Evolutionary conservation across 1,284 basidiomycete genomes (phyloP), one percentile per base, ranked within the genome.

Genomic region (Rhodotorula sp.): DNA sequence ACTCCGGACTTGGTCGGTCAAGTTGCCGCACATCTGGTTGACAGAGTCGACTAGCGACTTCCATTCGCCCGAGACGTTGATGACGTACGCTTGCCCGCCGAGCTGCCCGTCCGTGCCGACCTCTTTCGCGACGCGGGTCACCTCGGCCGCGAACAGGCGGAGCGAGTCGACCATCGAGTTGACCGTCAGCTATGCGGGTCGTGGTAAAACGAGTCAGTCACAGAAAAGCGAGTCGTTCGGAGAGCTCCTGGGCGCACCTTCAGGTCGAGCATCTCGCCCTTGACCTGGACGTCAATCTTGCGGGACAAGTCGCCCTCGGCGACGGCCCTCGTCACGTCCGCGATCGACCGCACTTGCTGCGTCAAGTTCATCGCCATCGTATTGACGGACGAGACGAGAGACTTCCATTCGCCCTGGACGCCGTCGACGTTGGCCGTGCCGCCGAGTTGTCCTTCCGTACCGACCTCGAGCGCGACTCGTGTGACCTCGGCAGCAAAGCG

Each of bases 271-370:
- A 99, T 97, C 82, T 99, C 97, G 54, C 97, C 95, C 57, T 90
- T 88, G 2, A 95, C 95, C 79, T 97, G 91, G 77, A 99, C 95
- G 68, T 95, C 93, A 77, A 99, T 98, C 80, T 97, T 94, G 80
- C 95, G 92, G 49, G 89, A 91, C 74, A 99, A 84, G 83, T 99
- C 97, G 61, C 97, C 97, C 71, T 90, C 84, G 1, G 97, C 95
- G 79, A 99, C 95, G 16, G 97, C 97, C 26, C 70, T 67, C 18
- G 73, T 77, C 28, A 75, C 76, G 47, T 69, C 73, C 2, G 75
- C 75, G 28, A 76, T 76, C 1, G 67, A 75, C 5, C 75, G 66
- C 52, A 76, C 74, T 61, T 74, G 69, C 60, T 68, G 62, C 31
- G 57, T 95, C 79, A 95, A 82, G 79, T 95, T 95, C 70, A 78